phyloP scores from a whole-genome alignment of 148 eudicot genomes.

The Euryodendron excelsum region DNA sequence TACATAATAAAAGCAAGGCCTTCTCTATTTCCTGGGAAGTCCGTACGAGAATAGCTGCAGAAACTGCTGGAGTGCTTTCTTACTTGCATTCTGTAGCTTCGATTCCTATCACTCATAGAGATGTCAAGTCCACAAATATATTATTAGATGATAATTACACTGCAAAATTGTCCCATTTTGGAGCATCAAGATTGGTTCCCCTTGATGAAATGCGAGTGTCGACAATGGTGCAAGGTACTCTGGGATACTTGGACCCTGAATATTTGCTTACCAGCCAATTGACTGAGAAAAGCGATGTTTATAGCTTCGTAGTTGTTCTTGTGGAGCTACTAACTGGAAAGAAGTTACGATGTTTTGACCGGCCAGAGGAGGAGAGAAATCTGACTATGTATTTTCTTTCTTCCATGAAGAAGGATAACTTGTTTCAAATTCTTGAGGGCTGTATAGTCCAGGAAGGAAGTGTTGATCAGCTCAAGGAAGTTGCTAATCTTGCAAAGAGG shows the following conservation, averaged over 20 bases:
- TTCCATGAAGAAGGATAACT: not conserved
- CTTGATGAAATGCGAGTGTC: not conserved
- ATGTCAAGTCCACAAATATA: not conserved
- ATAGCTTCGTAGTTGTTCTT: not conserved
- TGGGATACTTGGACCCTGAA: not conserved
- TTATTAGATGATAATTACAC: not conserved
- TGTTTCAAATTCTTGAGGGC: not conserved
- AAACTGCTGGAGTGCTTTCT: not conserved
- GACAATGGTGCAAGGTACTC: not conserved
- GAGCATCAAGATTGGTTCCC: not conserved
- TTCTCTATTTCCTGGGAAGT: not conserved
- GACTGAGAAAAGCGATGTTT: not conserved
- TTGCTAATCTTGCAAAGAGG: not conserved
- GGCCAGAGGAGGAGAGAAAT: not conserved
- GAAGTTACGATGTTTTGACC: not conserved
- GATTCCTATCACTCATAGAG: not conserved
- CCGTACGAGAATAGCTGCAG: not conserved
- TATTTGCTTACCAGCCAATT: not conserved
- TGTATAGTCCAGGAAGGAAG: not conserved
- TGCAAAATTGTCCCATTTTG: not conserved
- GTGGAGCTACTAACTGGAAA: not conserved
- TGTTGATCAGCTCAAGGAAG: not conserved
- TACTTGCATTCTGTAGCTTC: not conserved
- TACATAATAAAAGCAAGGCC: conserved; percentile 2
- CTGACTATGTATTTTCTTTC: not conserved